These are phyloP conservation scores for Camellia oleifera DNA, from an alignment of 179 eudicot genomes.

Conservation along the genomic window DNA sequence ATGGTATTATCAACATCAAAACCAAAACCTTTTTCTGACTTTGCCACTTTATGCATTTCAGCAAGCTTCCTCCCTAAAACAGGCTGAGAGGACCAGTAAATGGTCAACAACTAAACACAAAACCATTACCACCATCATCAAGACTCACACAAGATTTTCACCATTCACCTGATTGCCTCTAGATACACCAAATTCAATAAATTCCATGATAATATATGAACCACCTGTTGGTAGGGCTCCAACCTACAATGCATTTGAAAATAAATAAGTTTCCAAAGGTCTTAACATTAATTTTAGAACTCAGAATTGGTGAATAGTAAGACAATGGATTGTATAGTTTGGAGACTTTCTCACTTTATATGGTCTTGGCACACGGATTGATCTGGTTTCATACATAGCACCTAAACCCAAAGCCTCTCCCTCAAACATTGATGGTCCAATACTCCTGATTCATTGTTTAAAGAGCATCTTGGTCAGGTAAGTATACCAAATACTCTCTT, in stretches of 20 bases:
- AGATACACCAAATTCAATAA: constrained; percentile 79
- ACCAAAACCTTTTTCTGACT: constrained; percentile 83
- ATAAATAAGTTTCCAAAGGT: constrained; percentile 14
- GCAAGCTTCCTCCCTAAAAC: constrained; percentile 88
- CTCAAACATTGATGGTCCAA: constrained; percentile 90
- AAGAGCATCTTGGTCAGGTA: constrained; percentile 11
- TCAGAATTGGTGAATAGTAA: constrained; percentile 2
- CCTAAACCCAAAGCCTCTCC: constrained; percentile 91
- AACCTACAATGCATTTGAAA: constrained; percentile 45
- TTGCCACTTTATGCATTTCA: constrained; percentile 89
- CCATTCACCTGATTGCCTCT: constrained; percentile 72
- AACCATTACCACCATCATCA: constrained; percentile 8
- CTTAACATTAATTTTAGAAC: not conserved
- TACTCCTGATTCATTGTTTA: constrained; percentile 46
- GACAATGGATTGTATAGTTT: constrained; percentile 2
- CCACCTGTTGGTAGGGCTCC: constrained; percentile 86
- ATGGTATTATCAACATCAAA: constrained; percentile 90
- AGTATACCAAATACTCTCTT: not conserved
- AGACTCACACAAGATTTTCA: not conserved
- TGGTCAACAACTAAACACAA: constrained; percentile 18
- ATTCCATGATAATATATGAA: constrained; percentile 96
- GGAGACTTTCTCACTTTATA: constrained; percentile 53
- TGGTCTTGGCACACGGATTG: constrained; percentile 90
- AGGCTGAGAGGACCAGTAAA: constrained; percentile 47
- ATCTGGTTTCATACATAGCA: constrained; percentile 76